Conservation (phyloP, 768 basidiomycete genomes). For the Leucocoprinus leucothites region DNA sequence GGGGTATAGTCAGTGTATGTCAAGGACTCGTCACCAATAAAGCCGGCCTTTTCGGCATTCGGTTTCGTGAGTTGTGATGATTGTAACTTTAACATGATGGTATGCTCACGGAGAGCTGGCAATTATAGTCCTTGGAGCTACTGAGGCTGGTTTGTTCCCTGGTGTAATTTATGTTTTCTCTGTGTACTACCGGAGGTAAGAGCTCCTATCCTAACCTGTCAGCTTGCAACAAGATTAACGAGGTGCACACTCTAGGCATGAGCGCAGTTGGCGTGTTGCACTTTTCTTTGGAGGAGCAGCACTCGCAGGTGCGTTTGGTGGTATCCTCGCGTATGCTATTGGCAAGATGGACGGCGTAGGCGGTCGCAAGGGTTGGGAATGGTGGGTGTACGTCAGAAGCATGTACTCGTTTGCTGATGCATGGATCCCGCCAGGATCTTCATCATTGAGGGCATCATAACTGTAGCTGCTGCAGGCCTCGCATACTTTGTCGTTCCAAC, state of each 20-base stretch:
- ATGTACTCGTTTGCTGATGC: background rate
- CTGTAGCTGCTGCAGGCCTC: slow-evolving; percentile 40
- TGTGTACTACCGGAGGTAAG: slow-evolving; percentile 43
- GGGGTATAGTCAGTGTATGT: slow-evolving; percentile 53
- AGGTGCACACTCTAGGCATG: slow-evolving; percentile 32
- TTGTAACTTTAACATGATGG: background rate
- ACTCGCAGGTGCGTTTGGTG: slow-evolving; percentile 63
- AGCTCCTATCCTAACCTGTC: no score
- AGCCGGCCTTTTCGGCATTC: slow-evolving; percentile 51
- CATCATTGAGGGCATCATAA: slow-evolving; percentile 54
- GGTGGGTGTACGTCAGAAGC: slow-evolving; percentile 26
- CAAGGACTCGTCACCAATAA: slow-evolving; percentile 56
- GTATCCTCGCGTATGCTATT: slow-evolving; percentile 57
- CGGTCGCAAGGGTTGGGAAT: slow-evolving; percentile 60
- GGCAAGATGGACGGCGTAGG: slow-evolving; percentile 60
- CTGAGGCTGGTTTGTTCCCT: slow-evolving; percentile 60
- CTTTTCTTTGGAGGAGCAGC: slow-evolving; percentile 63
- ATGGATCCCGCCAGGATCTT: slow-evolving; percentile 42
- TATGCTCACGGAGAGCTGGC: background rate
- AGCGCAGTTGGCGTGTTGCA: slow-evolving; percentile 59
- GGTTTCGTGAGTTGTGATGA: slow-evolving; percentile 39
- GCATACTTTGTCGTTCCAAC: slow-evolving; percentile 57
- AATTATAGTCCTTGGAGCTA: slow-evolving; percentile 45
- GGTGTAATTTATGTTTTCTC: slow-evolving; percentile 59
- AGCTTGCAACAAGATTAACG: background rate